Conservation (phyloP, 192 early-diverging fungal genomes). For the Backusella parvicylindrica region DNA sequence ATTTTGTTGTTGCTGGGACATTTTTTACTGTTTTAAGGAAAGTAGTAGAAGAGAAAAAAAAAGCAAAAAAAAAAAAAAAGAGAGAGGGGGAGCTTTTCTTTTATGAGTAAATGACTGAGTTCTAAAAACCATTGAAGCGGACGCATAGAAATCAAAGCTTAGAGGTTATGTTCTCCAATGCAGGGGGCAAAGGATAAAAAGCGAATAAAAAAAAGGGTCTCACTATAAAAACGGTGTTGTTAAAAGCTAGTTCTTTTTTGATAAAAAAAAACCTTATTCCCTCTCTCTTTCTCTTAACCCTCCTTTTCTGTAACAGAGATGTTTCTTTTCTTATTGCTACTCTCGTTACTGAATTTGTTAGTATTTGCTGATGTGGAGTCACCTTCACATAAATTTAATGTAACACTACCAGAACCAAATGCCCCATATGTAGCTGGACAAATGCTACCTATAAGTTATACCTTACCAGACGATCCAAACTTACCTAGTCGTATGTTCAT, state of each 20-base stretch:
- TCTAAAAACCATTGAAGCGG: neutral
- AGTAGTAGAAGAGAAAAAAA: neutral
- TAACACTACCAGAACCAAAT: constrained; percentile 26
- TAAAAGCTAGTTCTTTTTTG: neutral
- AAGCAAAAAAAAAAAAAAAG: neutral
- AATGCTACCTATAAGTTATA: constrained; percentile 25
- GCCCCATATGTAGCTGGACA: constrained; percentile 31
- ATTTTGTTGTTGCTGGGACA: neutral
- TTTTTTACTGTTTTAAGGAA: neutral
- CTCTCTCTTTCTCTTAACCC: neutral
- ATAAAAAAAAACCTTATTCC: neutral
- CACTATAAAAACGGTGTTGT: neutral
- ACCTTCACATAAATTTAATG: constrained; percentile 22
- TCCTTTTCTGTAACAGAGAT: neutral
- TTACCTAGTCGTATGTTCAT: constrained; percentile 18
- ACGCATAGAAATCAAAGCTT: neutral
- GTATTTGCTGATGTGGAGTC: constrained; percentile 18
- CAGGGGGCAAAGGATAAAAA: constrained; percentile 1
- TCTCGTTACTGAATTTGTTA: neutral
- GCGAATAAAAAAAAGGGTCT: neutral
- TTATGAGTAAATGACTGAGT: neutral
- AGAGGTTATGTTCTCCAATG: neutral
- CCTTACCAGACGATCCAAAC: constrained; percentile 14
- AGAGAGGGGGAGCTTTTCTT: neutral
- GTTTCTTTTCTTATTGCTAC: constrained; percentile 1